Evolutionary conservation across 495 filamentous ascomycete genomes (phyloP).

Genomic region (Podospora pseudoanserina): DNA sequence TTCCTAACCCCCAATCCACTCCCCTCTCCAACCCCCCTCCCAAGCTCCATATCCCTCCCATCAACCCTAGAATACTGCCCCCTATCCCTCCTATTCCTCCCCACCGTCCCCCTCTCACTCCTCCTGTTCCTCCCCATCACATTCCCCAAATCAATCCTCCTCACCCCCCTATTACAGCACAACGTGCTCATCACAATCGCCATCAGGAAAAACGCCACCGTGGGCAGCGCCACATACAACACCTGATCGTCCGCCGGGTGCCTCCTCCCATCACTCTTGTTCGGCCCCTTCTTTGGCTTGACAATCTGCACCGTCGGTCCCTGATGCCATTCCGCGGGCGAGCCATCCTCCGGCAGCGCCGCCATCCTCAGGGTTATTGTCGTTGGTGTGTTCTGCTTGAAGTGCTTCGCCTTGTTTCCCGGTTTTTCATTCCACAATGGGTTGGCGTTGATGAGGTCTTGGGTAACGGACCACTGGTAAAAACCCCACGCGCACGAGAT

Average conservation of each 20-base stretch:
- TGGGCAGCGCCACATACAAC: not conserved
- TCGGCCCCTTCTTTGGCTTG: not conserved
- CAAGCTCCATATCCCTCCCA: not conserved
- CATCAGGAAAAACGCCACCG: not conserved
- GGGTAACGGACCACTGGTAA: not conserved
- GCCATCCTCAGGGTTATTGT: not conserved
- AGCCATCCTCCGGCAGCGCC: not conserved
- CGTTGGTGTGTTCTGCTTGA: not conserved
- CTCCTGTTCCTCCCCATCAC: not conserved
- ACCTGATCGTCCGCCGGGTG: slow-evolving; percentile 1
- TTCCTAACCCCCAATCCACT: not conserved
- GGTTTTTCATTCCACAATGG: not conserved
- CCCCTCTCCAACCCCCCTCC: not conserved
- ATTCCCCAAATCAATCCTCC: not conserved
- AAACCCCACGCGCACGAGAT: not conserved
- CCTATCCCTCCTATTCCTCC: not conserved
- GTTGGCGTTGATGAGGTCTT: not conserved
- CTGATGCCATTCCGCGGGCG: not conserved
- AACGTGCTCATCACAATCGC: slow-evolving; percentile 1
- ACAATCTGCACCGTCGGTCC: not conserved
- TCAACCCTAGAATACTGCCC: not conserved
- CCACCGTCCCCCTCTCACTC: not conserved
- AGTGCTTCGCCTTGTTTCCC: not conserved
- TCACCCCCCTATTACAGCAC: not conserved
- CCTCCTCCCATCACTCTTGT: not conserved